Evolutionary conservation across 257 asterid genomes (phyloP).

Genomic region (Jacaranda copaia): DNA sequence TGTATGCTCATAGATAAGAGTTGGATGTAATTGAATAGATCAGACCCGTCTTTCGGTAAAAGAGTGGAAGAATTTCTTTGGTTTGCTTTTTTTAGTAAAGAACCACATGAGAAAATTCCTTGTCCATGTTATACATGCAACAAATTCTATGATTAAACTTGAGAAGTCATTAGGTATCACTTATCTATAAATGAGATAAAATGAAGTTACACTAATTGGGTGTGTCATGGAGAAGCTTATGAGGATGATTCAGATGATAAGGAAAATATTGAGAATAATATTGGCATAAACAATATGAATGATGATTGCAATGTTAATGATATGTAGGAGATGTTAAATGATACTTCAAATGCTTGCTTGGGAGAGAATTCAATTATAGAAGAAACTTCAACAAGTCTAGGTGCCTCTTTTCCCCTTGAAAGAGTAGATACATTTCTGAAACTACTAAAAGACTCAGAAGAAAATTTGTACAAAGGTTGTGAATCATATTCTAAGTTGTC

Average conservation of each 20-base stretch:
- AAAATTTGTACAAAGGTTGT: background rate
- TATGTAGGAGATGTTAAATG: background rate
- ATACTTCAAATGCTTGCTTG: background rate
- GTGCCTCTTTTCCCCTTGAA: background rate
- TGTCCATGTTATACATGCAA: background rate
- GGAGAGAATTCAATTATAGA: too few species aligned
- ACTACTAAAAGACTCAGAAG: background rate
- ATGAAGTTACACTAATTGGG: background rate
- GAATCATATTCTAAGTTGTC: background rate
- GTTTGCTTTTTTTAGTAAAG: background rate
- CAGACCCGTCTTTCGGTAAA: background rate
- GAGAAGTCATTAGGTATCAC: slow-evolving; percentile 8
- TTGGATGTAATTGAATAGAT: background rate
- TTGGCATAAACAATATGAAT: background rate
- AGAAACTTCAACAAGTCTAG: background rate
- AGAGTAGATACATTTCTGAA: background rate
- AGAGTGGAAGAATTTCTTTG: background rate
- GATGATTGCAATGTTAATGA: background rate
- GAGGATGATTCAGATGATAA: background rate
- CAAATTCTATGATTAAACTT: background rate
- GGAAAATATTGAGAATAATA: background rate
- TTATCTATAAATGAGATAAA: background rate
- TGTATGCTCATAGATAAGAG: background rate
- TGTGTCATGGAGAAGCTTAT: background rate
- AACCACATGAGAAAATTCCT: background rate